Evolutionary conservation across 1,284 basidiomycete genomes (phyloP).

Genomic region (Irpex sp.): DNA sequence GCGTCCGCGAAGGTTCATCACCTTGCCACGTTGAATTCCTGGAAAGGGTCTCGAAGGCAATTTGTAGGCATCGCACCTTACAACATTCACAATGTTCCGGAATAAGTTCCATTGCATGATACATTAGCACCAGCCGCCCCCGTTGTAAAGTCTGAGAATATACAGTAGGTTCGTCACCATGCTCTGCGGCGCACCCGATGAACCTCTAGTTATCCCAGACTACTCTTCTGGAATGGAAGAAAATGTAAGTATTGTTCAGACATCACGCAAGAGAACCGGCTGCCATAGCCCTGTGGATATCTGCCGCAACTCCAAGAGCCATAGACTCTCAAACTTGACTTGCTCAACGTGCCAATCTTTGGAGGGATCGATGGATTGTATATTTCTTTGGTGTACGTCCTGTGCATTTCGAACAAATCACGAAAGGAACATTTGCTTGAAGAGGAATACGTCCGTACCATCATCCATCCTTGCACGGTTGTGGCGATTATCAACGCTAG

Average conservation of each 20-base stretch:
- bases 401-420: neutral
- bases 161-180: neutral
- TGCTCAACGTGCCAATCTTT: neutral
- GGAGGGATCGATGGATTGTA: neutral
- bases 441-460: neutral
- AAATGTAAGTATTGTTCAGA: neutral
- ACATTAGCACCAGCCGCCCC: too few species aligned
- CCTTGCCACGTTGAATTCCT: neutral
- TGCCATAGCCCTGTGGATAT: neutral
- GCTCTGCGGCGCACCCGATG: neutral
- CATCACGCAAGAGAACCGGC: neutral
- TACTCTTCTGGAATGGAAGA: too few species aligned
- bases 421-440: neutral
- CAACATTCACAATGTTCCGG: neutral
- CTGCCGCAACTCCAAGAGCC: neutral
- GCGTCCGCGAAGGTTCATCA: neutral
- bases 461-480: neutral
- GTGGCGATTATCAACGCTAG: neutral
- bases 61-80: neutral
- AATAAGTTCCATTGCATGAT: neutral
- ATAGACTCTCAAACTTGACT: neutral
- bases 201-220: neutral
- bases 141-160: neutral
- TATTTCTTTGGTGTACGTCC: neutral
- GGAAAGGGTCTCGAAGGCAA: neutral